Conservation (phyloP, 495 filamentous ascomycete species). For the Platismatia glauca region DNA sequence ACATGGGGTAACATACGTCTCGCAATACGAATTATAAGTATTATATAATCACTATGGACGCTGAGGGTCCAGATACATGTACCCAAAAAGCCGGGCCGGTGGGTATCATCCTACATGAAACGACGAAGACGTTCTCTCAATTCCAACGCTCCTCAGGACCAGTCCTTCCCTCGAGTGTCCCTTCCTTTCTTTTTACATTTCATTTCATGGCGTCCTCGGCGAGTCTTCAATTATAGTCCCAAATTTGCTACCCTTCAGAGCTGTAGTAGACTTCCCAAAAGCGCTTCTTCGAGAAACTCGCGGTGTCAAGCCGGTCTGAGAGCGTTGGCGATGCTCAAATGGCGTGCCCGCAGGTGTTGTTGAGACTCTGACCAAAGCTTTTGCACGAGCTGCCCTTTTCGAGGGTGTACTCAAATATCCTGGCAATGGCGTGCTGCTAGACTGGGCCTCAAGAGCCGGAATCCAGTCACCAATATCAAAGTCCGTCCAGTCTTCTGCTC, state of each 20-base stretch:
- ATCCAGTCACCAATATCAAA: conserved; percentile 41
- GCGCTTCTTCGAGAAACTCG: conserved; percentile 8
- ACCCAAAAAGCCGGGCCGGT: not conserved
- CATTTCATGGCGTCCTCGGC: conserved; percentile 9
- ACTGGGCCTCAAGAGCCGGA: conserved; percentile 30
- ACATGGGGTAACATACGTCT: too few species aligned
- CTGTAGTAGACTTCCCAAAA: conserved; percentile 20
- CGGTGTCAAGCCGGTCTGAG: conserved; percentile 16
- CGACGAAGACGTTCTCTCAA: not conserved
- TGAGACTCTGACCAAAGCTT: conserved; percentile 40
- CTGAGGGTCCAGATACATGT: not conserved
- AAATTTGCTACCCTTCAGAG: conserved; percentile 15
- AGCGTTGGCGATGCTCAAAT: conserved; percentile 17
- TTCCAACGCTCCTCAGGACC: not conserved
- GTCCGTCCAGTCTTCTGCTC: conserved; percentile 34
- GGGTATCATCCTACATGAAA: not conserved
- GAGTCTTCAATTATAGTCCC: conserved; percentile 20
- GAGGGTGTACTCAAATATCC: conserved; percentile 50
- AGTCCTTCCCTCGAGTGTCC: not conserved
- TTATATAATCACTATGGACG: not conserved
- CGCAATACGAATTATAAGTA: not conserved
- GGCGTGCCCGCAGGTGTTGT: conserved; percentile 40
- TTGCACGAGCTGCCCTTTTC: conserved; percentile 45
- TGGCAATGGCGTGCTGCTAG: conserved; percentile 39
- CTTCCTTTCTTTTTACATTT: not conserved